Base-by-base conservation (phyloP, 116 monocot species). In the Iris pallida region DNA sequence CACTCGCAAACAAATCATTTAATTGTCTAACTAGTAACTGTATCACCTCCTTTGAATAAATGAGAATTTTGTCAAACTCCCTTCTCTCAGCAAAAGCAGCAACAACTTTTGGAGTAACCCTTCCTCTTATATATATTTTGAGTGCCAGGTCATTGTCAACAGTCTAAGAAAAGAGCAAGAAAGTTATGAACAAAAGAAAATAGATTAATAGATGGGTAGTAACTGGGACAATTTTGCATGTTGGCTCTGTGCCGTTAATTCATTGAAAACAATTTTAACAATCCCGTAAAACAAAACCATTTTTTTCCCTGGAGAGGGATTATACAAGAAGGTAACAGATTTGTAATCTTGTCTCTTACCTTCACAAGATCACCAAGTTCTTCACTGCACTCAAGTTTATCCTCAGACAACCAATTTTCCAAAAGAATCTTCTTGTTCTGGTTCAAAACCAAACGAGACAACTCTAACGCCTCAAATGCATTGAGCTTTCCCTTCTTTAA, bases 311-410 rank as follows among this genome's bases (percentile, higher is more conserved):
- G n/a, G n/a, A n/a, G n/a, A n/a, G n/a, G n/a, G n/a, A n/a, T n/a
- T n/a, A n/a, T n/a, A n/a, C n/a, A n/a, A n/a, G n/a, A n/a, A 59
- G 2, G 11, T 59, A 59, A 16, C 47, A 18, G 11, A 30, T 40
- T 18, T 42, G n/a, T 42, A 16, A 8, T 17, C 14, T 16, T 5
- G n/a, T 55, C 14, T 58, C 46, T 9, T 66, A 92, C 92, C 83
- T 92, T 92, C 76, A 92, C 92, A 76, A 92, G 92, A 78, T 92
- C 92, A 45, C 92, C 92, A 74, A 92, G 92, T 68, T 92, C 92
- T 73, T 92, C 92, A 69, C 92, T 92, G 68, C 92, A 92, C 69
- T 92, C 92, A 51, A 92, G 83, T 59, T 92, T 92, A 69, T 92
- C 92, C 57, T 92, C 92, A 47, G 88, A 85, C 72, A 92, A 78